A percentile compares a stretch with the other conserved stretches of the same genome.
These are phyloP conservation scores for Penicillium soppii DNA, from an alignment of 495 filamentous ascomycete genomes.

Conservation along the genomic window DNA sequence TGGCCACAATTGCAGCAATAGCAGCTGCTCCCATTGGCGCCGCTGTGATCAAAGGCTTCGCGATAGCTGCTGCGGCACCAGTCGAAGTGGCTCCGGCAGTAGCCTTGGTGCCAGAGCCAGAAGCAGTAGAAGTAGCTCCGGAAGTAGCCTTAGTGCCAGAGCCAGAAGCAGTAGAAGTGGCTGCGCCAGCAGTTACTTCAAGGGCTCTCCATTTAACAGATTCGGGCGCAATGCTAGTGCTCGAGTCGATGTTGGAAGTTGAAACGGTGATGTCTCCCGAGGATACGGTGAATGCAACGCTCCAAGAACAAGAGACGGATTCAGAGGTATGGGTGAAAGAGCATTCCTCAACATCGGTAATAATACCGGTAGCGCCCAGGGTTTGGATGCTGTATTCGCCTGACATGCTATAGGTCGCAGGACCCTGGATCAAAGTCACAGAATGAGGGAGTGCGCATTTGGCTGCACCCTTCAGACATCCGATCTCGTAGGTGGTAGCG, in stretches of 20 bases:
- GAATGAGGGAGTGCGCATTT: constrained; percentile 20
- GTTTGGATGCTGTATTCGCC: not conserved
- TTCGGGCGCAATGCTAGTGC: not conserved
- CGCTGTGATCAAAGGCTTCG: constrained; percentile 15
- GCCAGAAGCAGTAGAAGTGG: constrained; percentile 4
- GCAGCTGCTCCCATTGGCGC: constrained; percentile 16
- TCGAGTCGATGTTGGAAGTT: not conserved
- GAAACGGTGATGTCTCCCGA: not conserved
- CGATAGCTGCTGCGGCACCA: constrained; percentile 2
- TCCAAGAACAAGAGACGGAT: constrained; percentile 10
- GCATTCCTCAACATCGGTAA: constrained; percentile 4
- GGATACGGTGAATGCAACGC: not conserved
- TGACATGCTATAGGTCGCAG: constrained; percentile 8
- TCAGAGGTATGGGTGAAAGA: constrained; percentile 13
- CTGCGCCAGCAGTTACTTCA: constrained; percentile 12
- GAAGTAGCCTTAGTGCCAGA: not conserved
- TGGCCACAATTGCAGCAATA: constrained; percentile 1
- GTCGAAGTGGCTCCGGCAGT: not conserved
- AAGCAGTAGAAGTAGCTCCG: not conserved
- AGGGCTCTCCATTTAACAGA: constrained; percentile 1
- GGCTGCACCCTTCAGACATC: constrained; percentile 17
- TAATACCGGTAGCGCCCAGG: not conserved
- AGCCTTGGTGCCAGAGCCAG: not conserved
- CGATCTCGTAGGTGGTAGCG: constrained; percentile 29
- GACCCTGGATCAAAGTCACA: constrained; percentile 27